Conservation (phyloP, 2,329 filamentous ascomycete genomes). For the Cladosporium austrohemisphaericum region DNA sequence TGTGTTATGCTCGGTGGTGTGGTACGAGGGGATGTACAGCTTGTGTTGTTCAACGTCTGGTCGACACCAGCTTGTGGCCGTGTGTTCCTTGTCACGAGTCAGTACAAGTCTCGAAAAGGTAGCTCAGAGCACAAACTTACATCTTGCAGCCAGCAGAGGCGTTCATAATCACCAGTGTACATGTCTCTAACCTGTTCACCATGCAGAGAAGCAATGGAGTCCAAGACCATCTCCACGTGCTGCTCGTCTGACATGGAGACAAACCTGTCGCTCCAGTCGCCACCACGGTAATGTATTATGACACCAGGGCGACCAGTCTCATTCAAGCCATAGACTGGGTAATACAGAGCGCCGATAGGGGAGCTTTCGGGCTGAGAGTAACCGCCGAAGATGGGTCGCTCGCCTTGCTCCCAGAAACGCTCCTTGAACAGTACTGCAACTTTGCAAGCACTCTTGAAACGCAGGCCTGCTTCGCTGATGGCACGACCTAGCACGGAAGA, state of each 20-base stretch:
- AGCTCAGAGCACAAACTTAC: background rate
- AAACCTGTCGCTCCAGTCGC: slow-evolving; percentile 16
- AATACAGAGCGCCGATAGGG: slow-evolving; percentile 59
- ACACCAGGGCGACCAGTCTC: slow-evolving; percentile 54
- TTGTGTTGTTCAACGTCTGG: slow-evolving; percentile 61
- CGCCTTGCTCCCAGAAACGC: slow-evolving; percentile 54
- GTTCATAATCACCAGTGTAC: slow-evolving; percentile 36
- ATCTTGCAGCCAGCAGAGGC: slow-evolving; percentile 19
- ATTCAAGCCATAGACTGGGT: slow-evolving; percentile 63
- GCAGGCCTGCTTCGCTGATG: slow-evolving; percentile 34
- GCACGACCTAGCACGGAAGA: slow-evolving; percentile 16
- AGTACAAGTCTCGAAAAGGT: background rate
- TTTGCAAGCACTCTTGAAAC: slow-evolving; percentile 49
- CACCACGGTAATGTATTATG: slow-evolving; percentile 35
- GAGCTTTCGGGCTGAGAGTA: slow-evolving; percentile 59
- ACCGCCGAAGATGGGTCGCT: slow-evolving; percentile 57
- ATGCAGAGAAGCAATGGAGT: slow-evolving; percentile 63
- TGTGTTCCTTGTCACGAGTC: background rate
- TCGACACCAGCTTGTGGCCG: slow-evolving; percentile 48
- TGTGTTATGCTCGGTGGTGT: slow-evolving; percentile 62
- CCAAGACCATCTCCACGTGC: slow-evolving; percentile 59
- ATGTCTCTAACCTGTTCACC: slow-evolving; percentile 55
- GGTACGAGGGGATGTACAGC: slow-evolving; percentile 66
- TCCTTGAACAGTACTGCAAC: slow-evolving; percentile 64
- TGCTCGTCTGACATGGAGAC: slow-evolving; percentile 49